Conservation (phyloP, 2,329 filamentous ascomycete species). For the Xylaria sp. region DNA sequence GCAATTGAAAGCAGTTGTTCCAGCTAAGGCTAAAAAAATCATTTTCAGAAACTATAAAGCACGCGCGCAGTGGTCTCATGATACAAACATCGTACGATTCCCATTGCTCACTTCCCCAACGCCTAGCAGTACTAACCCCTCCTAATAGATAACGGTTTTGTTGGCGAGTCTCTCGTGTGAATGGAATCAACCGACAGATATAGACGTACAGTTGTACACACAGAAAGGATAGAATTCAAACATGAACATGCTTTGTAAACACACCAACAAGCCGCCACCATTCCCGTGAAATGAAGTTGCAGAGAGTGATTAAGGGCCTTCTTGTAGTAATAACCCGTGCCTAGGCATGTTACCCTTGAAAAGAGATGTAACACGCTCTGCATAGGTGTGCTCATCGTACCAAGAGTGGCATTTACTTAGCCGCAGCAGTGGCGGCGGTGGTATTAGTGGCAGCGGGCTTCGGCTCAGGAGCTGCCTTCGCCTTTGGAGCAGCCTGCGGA, state of each 20-base stretch:
- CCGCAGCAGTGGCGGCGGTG: constrained; percentile 4
- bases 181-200: not conserved
- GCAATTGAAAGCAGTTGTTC: not conserved
- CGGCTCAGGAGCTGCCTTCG: constrained; percentile 41
- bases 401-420: constrained; percentile 39
- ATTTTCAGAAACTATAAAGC: constrained; percentile 18
- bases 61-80: constrained; percentile 24
- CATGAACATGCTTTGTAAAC: constrained; percentile 14
- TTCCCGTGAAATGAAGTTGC: constrained; percentile 4
- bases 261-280: constrained; percentile 20
- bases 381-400: not conserved
- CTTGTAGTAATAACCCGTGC: not conserved
- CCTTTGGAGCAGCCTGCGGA: constrained; percentile 42
- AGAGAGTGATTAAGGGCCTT: constrained; percentile 8
- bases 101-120: constrained; percentile 33
- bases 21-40: constrained; percentile 1
- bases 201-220: constrained; percentile 11
- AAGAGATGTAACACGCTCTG: not conserved
- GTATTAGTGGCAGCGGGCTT: too few species aligned
- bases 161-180: constrained; percentile 7
- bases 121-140: constrained; percentile 35
- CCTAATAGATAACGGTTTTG: constrained; percentile 7
- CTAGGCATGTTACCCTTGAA: not conserved
- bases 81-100: constrained; percentile 33
- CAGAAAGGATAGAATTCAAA: constrained; percentile 4